Conservation (phyloP, 1,139 yeast species). For the Hyphopichia wangnamkhiaoensis region DNA sequence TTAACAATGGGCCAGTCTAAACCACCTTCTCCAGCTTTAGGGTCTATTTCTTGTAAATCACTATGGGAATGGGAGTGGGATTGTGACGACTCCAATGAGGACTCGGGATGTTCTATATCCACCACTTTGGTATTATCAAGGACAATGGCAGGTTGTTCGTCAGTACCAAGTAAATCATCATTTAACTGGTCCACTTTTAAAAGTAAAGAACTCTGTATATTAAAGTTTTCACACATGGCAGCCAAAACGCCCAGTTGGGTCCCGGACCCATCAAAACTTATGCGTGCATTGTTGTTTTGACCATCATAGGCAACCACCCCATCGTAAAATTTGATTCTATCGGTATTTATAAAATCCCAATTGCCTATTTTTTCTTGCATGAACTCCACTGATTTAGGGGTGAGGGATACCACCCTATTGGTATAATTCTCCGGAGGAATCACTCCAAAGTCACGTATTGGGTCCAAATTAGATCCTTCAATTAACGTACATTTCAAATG, state of each 20-base stretch:
- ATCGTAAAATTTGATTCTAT: slow-evolving; percentile 77
- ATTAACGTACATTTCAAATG: slow-evolving; percentile 66
- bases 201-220: slow-evolving; percentile 73
- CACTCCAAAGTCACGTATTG: slow-evolving; percentile 51
- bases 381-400: slow-evolving; percentile 75
- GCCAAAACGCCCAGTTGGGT: slow-evolving; percentile 52
- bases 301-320: slow-evolving; percentile 80
- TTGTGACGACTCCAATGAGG: slow-evolving; percentile 15
- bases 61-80: slow-evolving; percentile 6
- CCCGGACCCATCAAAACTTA: slow-evolving; percentile 67
- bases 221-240: slow-evolving; percentile 86
- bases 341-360: slow-evolving; percentile 69
- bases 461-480: slow-evolving; percentile 66
- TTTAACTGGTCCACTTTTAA: slow-evolving; percentile 55
- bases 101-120: slow-evolving; percentile 36
- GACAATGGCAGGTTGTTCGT: slow-evolving; percentile 39
- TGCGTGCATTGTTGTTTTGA: slow-evolving; percentile 67
- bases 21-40: slow-evolving; percentile 23
- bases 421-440: slow-evolving; percentile 64
- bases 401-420: slow-evolving; percentile 82
- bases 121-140: slow-evolving; percentile 69
- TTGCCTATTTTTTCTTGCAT: slow-evolving; percentile 67
- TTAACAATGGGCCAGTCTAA: slow-evolving; percentile 78
- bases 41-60: slow-evolving; percentile 17
- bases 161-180: slow-evolving; percentile 10